These are phyloP conservation scores for Cryptosporidium parvum DNA, from an alignment of 169 alveolate species.

Conservation along the genomic window DNA sequence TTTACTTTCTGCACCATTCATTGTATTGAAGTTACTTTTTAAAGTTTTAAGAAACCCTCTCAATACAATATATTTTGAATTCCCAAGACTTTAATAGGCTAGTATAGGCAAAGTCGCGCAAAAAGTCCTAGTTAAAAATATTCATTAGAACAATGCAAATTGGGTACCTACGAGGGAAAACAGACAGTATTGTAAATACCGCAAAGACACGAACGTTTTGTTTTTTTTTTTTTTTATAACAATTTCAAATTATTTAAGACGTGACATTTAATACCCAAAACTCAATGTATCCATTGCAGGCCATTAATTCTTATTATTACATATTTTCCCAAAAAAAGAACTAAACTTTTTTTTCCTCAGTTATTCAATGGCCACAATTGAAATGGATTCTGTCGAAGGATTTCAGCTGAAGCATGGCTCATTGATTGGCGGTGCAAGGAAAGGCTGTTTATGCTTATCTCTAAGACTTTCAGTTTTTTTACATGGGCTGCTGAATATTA, in stretches of 20 bases:
- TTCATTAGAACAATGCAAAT: neutral
- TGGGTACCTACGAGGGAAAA: conserved; percentile 46
- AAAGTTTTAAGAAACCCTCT: neutral
- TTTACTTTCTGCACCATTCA: conserved; percentile 31
- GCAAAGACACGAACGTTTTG: conserved; percentile 54
- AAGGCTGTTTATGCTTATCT: conserved; percentile 62
- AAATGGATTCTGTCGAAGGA: conserved; percentile 63
- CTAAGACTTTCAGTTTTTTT: conserved; percentile 48
- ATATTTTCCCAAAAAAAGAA: neutral
- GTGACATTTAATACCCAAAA: conserved; percentile 31
- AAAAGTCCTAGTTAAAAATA: neutral
- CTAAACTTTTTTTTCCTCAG: neutral
- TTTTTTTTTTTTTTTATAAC: neutral
- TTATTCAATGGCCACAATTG: conserved; percentile 28
- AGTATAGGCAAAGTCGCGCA: neutral
- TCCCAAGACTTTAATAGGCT: neutral
- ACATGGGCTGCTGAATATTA: conserved; percentile 20
- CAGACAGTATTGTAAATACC: conserved; percentile 23
- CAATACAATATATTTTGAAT: neutral
- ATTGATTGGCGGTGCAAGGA: conserved; percentile 74
- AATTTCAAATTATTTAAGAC: conserved; percentile 42
- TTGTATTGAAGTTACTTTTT: neutral
- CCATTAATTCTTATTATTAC: neutral
- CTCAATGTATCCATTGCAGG: neutral
- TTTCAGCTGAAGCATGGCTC: conserved; percentile 73